These are phyloP conservation scores for Sphagnum magellanicum DNA, from an alignment of 228 moss, liverwort and hornwort genomes.

Conservation along the genomic window DNA sequence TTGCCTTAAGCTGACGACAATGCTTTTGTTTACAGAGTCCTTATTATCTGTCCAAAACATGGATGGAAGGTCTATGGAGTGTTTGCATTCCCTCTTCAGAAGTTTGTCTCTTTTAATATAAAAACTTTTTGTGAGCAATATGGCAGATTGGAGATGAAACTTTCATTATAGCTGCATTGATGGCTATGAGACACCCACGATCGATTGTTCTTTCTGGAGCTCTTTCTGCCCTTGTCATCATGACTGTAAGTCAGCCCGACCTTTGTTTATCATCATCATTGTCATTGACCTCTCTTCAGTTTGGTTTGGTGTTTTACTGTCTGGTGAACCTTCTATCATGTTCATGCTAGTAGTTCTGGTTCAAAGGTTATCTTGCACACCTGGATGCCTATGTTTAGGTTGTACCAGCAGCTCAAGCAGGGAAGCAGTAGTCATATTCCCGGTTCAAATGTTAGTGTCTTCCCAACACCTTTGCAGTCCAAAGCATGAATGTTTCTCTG, in stretches of 20 bases:
- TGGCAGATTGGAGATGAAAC: constrained; percentile 95
- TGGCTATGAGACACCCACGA: constrained; percentile 99
- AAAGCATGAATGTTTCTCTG: too few relatives aligned
- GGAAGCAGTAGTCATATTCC: background rate
- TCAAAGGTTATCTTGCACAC: background rate
- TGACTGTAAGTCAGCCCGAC: constrained; percentile 66
- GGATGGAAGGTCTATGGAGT: background rate
- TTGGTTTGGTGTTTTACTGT: background rate
- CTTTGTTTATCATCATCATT: background rate
- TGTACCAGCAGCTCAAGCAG: too few relatives aligned
- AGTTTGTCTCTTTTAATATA: background rate
- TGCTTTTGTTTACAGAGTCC: background rate
- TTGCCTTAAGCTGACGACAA: background rate
- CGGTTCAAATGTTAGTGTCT: background rate
- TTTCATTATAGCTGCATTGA: constrained; percentile 95
- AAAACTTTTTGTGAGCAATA: background rate
- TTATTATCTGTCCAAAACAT: background rate
- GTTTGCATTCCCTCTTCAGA: background rate
- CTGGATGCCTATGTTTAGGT: background rate
- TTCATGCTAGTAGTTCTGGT: background rate
- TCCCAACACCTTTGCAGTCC: too few relatives aligned
- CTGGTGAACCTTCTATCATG: background rate
- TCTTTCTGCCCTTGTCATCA: constrained; percentile 84
- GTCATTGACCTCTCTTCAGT: background rate
- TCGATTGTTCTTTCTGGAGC: constrained; percentile 94